phyloP scores from a whole-genome alignment of 1,284 basidiomycete genomes.

The Clitocybe nebularis region DNA sequence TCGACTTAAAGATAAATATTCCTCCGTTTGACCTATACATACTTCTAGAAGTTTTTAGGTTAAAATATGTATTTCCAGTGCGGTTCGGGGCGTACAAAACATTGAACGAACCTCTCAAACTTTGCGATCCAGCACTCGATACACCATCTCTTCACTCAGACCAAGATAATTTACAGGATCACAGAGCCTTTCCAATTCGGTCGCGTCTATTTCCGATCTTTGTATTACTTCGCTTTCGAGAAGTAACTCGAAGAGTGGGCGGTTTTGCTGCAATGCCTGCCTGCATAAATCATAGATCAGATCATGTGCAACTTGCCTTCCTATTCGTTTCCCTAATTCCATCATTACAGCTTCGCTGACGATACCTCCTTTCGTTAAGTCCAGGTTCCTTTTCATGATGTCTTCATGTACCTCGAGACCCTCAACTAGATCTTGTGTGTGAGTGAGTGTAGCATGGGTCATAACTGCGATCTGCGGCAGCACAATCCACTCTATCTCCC shows the following conservation, averaged over 20 bases:
- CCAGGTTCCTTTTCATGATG: conserved; percentile 36
- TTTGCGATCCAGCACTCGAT: conserved; percentile 14
- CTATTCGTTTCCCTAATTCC: conserved; percentile 35
- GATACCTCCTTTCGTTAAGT: conserved; percentile 33
- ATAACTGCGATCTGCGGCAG: conserved; percentile 39
- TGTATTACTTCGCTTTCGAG: conserved; percentile 24
- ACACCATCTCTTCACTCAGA: conserved; percentile 33
- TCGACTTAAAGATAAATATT: too few relatives aligned
- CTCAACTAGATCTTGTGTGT: conserved; percentile 29
- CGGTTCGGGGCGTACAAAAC: too few relatives aligned
- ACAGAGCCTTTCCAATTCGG: conserved; percentile 28
- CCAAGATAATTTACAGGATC: conserved; percentile 36
- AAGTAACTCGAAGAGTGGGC: conserved; percentile 31
- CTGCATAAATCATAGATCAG: conserved; percentile 39
- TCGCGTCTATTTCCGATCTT: conserved; percentile 22
- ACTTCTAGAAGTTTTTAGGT: too few relatives aligned
- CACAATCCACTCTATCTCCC: conserved; percentile 45
- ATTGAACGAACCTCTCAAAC: too few relatives aligned
- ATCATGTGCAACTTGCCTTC: conserved; percentile 39
- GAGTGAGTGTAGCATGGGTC: conserved; percentile 33
- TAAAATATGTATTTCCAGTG: too few relatives aligned
- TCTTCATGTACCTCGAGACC: conserved; percentile 36
- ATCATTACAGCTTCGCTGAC: conserved; percentile 45
- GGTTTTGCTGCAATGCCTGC: conserved; percentile 19
- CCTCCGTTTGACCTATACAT: too few relatives aligned